Conservation (phyloP, 2,329 filamentous ascomycete genomes). For the Beauveria caledonica region DNA sequence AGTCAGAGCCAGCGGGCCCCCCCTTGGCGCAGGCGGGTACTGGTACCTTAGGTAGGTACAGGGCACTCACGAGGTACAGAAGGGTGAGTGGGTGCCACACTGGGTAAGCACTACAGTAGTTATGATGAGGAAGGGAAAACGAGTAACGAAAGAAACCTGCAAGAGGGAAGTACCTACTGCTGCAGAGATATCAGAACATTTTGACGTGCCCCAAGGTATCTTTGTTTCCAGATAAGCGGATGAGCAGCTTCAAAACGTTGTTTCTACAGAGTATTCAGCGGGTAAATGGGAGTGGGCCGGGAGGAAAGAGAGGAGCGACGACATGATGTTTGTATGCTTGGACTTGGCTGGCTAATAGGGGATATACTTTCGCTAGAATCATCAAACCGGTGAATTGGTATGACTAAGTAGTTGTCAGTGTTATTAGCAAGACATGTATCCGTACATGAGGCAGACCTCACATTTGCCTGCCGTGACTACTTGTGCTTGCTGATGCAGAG, state of each 20-base stretch:
- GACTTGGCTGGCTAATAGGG: neutral
- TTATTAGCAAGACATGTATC: neutral
- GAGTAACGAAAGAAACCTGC: neutral
- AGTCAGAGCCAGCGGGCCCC: constrained; percentile 1
- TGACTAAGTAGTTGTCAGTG: neutral
- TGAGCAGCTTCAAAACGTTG: neutral
- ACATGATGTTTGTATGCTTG: neutral
- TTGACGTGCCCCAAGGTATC: neutral
- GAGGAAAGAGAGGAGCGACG: neutral
- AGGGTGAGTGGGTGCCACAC: no score
- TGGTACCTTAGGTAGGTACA: no score
- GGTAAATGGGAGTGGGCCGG: neutral
- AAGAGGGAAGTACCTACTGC: neutral
- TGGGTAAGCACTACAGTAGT: neutral
- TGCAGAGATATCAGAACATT: neutral
- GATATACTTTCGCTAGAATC: neutral
- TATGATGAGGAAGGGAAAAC: neutral
- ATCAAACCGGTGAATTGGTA: neutral
- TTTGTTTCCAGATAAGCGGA: neutral
- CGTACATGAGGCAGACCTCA: neutral
- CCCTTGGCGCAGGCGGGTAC: neutral
- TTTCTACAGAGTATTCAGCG: neutral
- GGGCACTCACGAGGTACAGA: neutral
- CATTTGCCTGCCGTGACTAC: neutral
- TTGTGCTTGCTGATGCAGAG: neutral